Evolutionary conservation across 495 filamentous ascomycete species (phyloP).

Genomic region (Xylaria sp.): DNA sequence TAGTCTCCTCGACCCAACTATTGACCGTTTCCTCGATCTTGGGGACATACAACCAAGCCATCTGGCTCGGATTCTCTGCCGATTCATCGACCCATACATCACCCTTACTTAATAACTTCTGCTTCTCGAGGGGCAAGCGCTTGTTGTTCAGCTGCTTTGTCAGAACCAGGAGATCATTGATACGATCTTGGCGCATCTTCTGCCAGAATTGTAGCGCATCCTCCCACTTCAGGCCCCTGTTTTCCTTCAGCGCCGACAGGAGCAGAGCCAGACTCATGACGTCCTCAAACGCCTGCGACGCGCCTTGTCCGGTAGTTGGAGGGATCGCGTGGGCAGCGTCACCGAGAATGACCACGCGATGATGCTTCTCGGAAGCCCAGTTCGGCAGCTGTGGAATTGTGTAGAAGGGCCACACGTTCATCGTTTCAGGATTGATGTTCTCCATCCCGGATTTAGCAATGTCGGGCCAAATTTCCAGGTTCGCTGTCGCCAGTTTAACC

Average conservation of each 20-base stretch:
- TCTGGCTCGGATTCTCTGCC: conserved; percentile 27
- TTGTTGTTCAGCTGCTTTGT: conserved; percentile 31
- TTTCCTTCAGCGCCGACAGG: conserved; percentile 25
- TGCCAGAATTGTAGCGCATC: conserved; percentile 33
- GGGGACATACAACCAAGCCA: conserved; percentile 30
- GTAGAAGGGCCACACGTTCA: conserved; percentile 38
- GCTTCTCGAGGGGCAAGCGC: conserved; percentile 31
- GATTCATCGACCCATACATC: conserved; percentile 28
- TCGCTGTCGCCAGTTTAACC: neutral
- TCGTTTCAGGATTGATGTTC: conserved; percentile 28
- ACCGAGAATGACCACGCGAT: conserved; percentile 21
- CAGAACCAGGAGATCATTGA: conserved; percentile 31
- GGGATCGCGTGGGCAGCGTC: conserved; percentile 54
- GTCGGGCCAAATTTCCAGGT: conserved; percentile 24
- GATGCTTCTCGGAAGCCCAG: conserved; percentile 44
- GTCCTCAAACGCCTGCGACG: conserved; percentile 49
- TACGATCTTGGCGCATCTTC: conserved; percentile 30
- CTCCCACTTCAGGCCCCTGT: conserved; percentile 7
- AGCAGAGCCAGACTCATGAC: conserved; percentile 40
- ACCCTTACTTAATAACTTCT: conserved; percentile 13
- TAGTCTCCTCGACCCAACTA: conserved; percentile 11
- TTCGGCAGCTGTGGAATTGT: conserved; percentile 26
- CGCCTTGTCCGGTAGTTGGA: conserved; percentile 49
- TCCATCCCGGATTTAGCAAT: conserved; percentile 27
- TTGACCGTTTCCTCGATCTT: conserved; percentile 24